phyloP scores from a whole-genome alignment of 805 yeast genomes.

The Hanseniaspora lindneri region DNA sequence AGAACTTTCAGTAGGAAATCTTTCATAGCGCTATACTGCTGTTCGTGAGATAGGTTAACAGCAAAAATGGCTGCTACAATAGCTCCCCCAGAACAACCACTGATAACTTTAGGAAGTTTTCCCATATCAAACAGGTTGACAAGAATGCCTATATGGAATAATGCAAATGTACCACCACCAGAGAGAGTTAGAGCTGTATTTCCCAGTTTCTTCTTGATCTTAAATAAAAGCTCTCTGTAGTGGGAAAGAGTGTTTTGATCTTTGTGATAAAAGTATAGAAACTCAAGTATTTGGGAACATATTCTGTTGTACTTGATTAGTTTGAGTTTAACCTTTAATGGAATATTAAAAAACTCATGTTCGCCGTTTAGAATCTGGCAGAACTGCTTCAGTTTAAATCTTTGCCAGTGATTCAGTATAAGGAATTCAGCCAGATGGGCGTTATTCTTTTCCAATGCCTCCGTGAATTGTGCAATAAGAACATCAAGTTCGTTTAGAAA shows the following conservation, averaged over 20 bases:
- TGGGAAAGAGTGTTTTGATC: not conserved
- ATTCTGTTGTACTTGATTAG: slow-evolving; percentile 1
- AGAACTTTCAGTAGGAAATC: slow-evolving; percentile 33
- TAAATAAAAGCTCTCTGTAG: slow-evolving; percentile 24
- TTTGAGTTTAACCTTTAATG: slow-evolving; percentile 5
- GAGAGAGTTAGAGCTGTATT: slow-evolving; percentile 87
- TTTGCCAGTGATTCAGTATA: slow-evolving; percentile 14
- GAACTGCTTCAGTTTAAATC: slow-evolving; percentile 11
- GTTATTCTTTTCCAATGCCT: not conserved
- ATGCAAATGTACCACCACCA: slow-evolving; percentile 92
- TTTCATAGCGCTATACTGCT: slow-evolving; percentile 45
- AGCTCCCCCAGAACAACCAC: slow-evolving; percentile 95
- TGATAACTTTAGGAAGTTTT: slow-evolving; percentile 70
- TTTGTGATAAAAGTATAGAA: not conserved
- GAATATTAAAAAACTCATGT: slow-evolving; percentile 9
- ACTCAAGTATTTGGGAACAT: not conserved
- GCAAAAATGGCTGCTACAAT: slow-evolving; percentile 84
- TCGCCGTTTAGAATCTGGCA: slow-evolving; percentile 3
- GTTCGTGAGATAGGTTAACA: slow-evolving; percentile 49
- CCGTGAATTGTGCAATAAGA: not conserved
- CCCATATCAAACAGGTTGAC: slow-evolving; percentile 64
- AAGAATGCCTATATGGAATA: slow-evolving; percentile 84
- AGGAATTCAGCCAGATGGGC: not conserved
- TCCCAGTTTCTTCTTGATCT: slow-evolving; percentile 79
- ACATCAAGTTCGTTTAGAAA: slow-evolving; percentile 5